Percentiles rank a stretch among this genome's conserved stretches.
phyloP scores from a whole-genome alignment of 1,284 basidiomycete genomes.

The Austroboletus niveus region DNA sequence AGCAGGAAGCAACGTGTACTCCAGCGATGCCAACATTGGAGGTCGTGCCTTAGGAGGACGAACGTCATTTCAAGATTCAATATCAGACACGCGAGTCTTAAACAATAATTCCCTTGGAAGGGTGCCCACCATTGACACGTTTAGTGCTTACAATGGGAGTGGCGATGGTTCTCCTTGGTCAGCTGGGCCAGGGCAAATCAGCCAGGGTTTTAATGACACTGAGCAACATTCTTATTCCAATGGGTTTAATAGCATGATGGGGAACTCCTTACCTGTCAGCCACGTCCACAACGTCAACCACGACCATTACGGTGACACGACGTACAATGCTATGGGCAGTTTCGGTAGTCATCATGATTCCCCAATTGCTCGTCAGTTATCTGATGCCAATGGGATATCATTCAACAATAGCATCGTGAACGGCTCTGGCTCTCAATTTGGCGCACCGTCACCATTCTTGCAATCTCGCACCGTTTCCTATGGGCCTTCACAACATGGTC shows the following conservation, averaged over 20 bases:
- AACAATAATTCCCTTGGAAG: slow-evolving; percentile 36
- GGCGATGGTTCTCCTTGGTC: slow-evolving; percentile 41
- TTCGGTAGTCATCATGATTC: slow-evolving; percentile 25
- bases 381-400: slow-evolving; percentile 24
- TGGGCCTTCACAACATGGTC: slow-evolving; percentile 22
- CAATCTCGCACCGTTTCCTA: slow-evolving; percentile 32
- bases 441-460: slow-evolving; percentile 17
- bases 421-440: slow-evolving; percentile 22
- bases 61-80: slow-evolving; percentile 35
- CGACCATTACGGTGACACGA: slow-evolving; percentile 25
- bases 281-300: slow-evolving; percentile 26
- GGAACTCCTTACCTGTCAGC: slow-evolving; percentile 18
- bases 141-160: slow-evolving; percentile 38
- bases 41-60: slow-evolving; percentile 34
- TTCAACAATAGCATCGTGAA: slow-evolving; percentile 22
- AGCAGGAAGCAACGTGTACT: slow-evolving; percentile 38
- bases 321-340: slow-evolving; percentile 22
- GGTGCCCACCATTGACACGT: slow-evolving; percentile 41
- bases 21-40: slow-evolving; percentile 35
- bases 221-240: slow-evolving; percentile 26
- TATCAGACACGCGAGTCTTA: slow-evolving; percentile 36
- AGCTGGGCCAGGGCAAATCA: slow-evolving; percentile 22
- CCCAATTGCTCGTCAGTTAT: slow-evolving; percentile 18
- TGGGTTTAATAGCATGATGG: slow-evolving; percentile 24
- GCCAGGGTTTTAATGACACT: slow-evolving; percentile 22